Evolutionary conservation across 2,329 filamentous ascomycete genomes (phyloP), one percentile per base, ranked within the genome.

Genomic region (Zymoseptoria brevis): DNA sequence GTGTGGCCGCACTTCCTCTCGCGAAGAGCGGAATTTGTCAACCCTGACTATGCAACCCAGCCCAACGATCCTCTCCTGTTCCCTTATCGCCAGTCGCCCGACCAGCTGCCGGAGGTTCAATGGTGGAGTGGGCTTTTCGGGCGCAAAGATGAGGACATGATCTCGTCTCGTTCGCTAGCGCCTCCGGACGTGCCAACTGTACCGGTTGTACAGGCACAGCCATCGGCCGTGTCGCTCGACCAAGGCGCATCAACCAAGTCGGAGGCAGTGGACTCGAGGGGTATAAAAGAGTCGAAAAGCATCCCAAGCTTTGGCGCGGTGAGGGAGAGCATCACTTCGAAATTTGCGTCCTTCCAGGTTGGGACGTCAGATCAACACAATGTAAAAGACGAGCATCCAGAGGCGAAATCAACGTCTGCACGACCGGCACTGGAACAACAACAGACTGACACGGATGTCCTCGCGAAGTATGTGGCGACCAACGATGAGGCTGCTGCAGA

Each of bases 1-100:
- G 94, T 96, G 1, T 99, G 94, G 94, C 88, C 94, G 66, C 96
- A 97, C 72, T 97, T 99, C 74, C 77, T 97, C 7, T 85, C 88
- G 50, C 84, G 92, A 9, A 86, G 83, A 64, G 79, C 83, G 19
- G 89, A 96, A 68, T 99, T 97, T 68, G 78, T 85, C 45, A 97
- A 97, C 69, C 82, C 86, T 0, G 81, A 87, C 30, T 99, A 93
- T 70, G 87, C 95, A 57, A 80, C 83, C 0, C 75, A 78, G 5
- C 79, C 92, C 41, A 88, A 96, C 63, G 91, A 96, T 68, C 85
- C 88, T 51, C 82, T 99, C 7, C 81, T 99, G 13, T 88, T 97
- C 64, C 93, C 94, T 0, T 81, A 83, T 2, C 57, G 68, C 19
- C 50, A 56, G 4, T 61, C 56, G 9, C 45, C 30, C 4, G 61